Evolutionary conservation across 2,329 filamentous ascomycete species (phyloP), one percentile per base, ranked within the genome.

Genomic region (Neofusicoccum sp.): DNA sequence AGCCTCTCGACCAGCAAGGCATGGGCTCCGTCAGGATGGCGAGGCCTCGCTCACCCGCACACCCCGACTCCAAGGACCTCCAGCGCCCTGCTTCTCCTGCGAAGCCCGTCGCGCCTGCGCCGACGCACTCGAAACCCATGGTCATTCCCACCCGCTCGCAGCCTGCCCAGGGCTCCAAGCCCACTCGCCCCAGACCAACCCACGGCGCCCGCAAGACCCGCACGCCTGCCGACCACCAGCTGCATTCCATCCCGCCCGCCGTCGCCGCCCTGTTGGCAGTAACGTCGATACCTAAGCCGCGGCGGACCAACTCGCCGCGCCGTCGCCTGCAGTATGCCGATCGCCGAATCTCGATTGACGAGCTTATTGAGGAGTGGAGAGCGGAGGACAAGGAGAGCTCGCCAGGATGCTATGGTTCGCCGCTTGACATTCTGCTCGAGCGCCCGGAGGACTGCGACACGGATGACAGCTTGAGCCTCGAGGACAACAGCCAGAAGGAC

Each of bases 231-330:
- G 70, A 64, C 64, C 78, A 80, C 69, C 73, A 73, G 65, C 73
- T 71, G 62, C 78, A 73, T 66, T 77, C 78, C 8, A 68, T 85
- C 4, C 81, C 82, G 14, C 77, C 80, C n/a, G 79, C 83, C 24
- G 79, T 86, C 54, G 83, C 82, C 28, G 83, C 82, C 8, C 73
- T 87, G 60, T 73, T 87, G 34, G 82, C 84, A 60, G 79, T 84
- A 47, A 87, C 85, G 1, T 74, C 82, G 2, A 87, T 87, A 51
- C 84, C 84, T 3, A 78, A 79, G 20, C 81, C 80, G 62, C 70
- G 66, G 26, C 64, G 56, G 7, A 20, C 51, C 28, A 72, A 73
- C 44, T 72, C 73, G 47, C 75, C 73, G 3, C 71, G 73, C 63
- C 73, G 74, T 8, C 72, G 73, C 11, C 51, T 48, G 6, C 63